phyloP scores from a whole-genome alignment of 352 stramenopile genomes.

The Thalassiosira hispida region DNA sequence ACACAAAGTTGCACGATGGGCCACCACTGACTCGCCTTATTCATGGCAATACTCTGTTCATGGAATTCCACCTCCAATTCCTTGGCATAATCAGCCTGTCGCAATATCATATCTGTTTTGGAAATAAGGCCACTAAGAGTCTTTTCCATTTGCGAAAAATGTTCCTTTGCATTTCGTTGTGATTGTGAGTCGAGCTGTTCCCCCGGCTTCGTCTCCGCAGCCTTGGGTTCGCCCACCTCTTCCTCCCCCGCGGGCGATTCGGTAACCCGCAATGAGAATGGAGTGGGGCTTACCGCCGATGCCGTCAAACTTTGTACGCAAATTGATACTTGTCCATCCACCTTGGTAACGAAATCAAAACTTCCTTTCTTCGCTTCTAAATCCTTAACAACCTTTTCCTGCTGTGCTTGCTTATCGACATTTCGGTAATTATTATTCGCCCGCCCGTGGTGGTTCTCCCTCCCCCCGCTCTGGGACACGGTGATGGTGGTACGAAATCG shows the following conservation, averaged over 20 bases:
- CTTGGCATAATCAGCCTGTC: constrained; percentile 75
- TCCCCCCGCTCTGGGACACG: constrained; percentile 42
- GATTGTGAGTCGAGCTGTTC: constrained; percentile 44
- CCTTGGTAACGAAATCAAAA: constrained; percentile 36
- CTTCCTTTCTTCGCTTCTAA: constrained; percentile 50
- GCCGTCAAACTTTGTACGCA: constrained; percentile 53
- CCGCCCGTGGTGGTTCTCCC: constrained; percentile 36
- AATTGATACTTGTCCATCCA: constrained; percentile 48
- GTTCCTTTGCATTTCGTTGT: constrained; percentile 53
- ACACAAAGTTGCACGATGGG: constrained; percentile 78
- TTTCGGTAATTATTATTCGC: not conserved
- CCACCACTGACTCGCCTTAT: constrained; percentile 79
- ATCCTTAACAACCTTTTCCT: constrained; percentile 38
- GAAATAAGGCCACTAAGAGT: constrained; percentile 60
- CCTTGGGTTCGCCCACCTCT: constrained; percentile 14
- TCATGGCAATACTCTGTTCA: constrained; percentile 72
- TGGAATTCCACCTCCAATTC: constrained; percentile 77
- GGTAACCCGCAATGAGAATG: constrained; percentile 41
- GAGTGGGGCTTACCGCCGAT: constrained; percentile 39
- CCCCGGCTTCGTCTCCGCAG: constrained; percentile 4
- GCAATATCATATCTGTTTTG: constrained; percentile 71
- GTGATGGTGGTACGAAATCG: constrained; percentile 46
- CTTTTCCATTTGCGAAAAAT: constrained; percentile 75
- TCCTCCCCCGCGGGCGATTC: constrained; percentile 30
- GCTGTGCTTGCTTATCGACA: constrained; percentile 10